Base-by-base conservation (phyloP, 495 filamentous ascomycete species). In the Podospora didyma region DNA sequence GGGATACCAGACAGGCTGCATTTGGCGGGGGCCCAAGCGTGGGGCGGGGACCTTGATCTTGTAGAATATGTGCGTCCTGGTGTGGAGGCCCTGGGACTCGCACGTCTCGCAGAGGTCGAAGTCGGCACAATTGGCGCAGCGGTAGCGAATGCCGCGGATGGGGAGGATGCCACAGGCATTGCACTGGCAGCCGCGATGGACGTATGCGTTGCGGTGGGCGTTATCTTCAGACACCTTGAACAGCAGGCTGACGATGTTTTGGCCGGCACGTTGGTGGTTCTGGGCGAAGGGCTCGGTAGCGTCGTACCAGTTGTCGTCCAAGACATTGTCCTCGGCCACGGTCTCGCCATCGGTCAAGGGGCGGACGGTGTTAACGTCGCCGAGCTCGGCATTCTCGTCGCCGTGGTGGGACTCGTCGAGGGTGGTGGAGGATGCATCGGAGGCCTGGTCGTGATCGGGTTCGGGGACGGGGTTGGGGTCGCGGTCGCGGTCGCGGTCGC, bases 11-110 rank as follows among this genome's bases (percentile, higher is more conserved):
- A 90, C 83, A 3, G 89, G 86, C 60, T 89, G 85, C 12, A 85
- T 84, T 66, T 91, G 83, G 49, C 76, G 69, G 39, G 73, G 70
- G 49, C 72, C 74, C 20, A 78, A 70, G 12, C 76, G 68, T 1
- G 77, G 76, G 42, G 74, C 74, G 12, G 77, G 77, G 22, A 80
- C 62, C 50, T 70, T 72, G 65, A 80, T 86, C 70, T 97, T 97
- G 77, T 93, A 96, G 77, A 98, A 96, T 44, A 98, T 76, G 73
- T 98, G 94, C 0, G 92, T 96, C 72, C 93, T 96, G 58, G 80
- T 84, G 67, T 99, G 95, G 0, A 90, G 76, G 51, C 88, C 84
- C 68, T 89, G 84, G 4, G 88, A 84, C 72, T 97, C 92, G 67
- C 92, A 97, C 9, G 82, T 85, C 69, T 95, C 89, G 72, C 89